Evolutionary conservation across 768 basidiomycete species (phyloP), one percentile per base, ranked within the genome.

Genomic region (Cystofilobasidium capitatum): DNA sequence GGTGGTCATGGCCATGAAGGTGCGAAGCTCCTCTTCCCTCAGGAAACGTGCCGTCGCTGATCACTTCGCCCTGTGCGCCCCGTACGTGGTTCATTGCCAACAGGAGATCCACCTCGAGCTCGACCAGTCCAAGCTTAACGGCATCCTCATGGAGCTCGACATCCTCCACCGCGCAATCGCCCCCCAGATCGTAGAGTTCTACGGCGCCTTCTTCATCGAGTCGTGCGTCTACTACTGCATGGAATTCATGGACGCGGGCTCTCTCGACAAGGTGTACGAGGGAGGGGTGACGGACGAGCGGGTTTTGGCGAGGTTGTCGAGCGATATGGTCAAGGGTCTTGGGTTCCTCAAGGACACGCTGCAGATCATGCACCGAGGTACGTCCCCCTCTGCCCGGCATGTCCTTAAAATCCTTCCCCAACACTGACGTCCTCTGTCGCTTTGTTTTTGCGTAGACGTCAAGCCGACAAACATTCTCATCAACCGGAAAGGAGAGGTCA

Each of bases 211-310:
- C 81, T 97, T 96, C 78, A 92, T 96, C 78, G 96, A 99, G 76
- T 90, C 90, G n/a, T 99, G 94, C 77, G 96, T 99, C 29, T 97
- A 99, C 79, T 97, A 96, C 77, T 98, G 93, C 78, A 98, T 98
- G 93, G 96, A 99, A 80, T 90, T 87, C 79, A 99, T 99, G 96
- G 94, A 99, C 76, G 93, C 92, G 14, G 92, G 93, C n/a, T 88
- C 86, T 45, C 82, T 99, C 57, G 96, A 97, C 76, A 89, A 87
- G 71, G 81, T 98, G 33, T 78, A 81, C 70, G 77, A 81, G 37
- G 79, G 79, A 44, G 83, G 86, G 45, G 80, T 87, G 2, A 80
- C 81, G 0, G 26, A 73, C 71, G 96, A 99, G 75, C 81, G 85
- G 42, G 90, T 94, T 13, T 80, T 99, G 29, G 85, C 86, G 16